Evolutionary conservation across 2,329 filamentous ascomycete species (phyloP).

Genomic region (Davidsoniella australis): DNA sequence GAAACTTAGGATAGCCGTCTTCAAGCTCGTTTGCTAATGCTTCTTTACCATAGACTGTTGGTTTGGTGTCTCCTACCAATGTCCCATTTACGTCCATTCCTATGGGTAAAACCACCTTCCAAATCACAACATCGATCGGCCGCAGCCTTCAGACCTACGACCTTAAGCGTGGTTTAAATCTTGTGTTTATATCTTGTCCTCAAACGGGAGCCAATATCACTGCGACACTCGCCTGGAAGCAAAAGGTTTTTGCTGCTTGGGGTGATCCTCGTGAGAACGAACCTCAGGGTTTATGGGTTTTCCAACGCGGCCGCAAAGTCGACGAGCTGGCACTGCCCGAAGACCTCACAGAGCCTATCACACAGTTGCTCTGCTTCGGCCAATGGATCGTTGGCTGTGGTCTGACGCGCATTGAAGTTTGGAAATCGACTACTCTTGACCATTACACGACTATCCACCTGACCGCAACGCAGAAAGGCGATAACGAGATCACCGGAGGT

Average conservation of each 20-base stretch:
- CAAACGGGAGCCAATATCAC: conserved; percentile 78
- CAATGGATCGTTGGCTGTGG: conserved; percentile 79
- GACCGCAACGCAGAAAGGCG: conserved; percentile 35
- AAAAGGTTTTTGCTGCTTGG: conserved; percentile 80
- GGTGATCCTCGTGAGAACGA: conserved; percentile 39
- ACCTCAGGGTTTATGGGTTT: conserved; percentile 66
- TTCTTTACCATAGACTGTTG: conserved; percentile 50
- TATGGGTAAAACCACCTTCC: conserved; percentile 85
- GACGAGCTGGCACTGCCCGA: conserved; percentile 54
- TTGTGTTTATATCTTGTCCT: conserved; percentile 84
- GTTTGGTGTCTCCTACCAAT: conserved; percentile 74
- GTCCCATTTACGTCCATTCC: conserved; percentile 84
- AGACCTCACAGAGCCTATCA: conserved; percentile 52
- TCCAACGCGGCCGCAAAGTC: conserved; percentile 75
- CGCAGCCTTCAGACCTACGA: conserved; percentile 90
- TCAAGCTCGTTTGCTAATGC: neutral
- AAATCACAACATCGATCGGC: conserved; percentile 90
- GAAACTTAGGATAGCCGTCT: neutral
- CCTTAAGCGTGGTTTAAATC: conserved; percentile 69
- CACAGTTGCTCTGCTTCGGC: conserved; percentile 66
- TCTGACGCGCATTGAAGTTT: conserved; percentile 63
- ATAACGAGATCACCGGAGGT: conserved; percentile 56
- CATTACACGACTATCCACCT: conserved; percentile 75
- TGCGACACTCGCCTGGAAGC: conserved; percentile 73
- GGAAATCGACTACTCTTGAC: conserved; percentile 68